A percentile compares a stretch with the other conserved stretches of the same genome.
Conservation (phyloP, 257 asterid genomes). For the Salvia splendens region DNA sequence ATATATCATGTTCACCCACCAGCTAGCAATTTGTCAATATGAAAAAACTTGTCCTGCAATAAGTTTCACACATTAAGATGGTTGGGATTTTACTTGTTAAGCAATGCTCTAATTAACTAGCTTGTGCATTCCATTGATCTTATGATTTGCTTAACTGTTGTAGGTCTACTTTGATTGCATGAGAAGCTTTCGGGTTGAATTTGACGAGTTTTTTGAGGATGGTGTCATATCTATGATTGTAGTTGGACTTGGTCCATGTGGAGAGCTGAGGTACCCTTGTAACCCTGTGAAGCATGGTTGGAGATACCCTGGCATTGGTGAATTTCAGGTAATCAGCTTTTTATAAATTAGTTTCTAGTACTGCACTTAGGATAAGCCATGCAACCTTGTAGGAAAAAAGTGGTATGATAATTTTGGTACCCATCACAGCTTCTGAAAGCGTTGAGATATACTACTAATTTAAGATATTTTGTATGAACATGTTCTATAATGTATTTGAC, state of each 20-base stretch:
- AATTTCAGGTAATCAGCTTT: slow-evolving; percentile 67
- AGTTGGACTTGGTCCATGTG: slow-evolving; percentile 91
- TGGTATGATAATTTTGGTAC: not conserved
- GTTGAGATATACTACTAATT: slow-evolving; percentile 7
- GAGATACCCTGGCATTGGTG: slow-evolving; percentile 92
- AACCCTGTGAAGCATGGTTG: slow-evolving; percentile 89
- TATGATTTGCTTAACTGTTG: slow-evolving; percentile 39
- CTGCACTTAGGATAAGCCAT: not conserved
- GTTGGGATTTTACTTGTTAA: slow-evolving; percentile 6
- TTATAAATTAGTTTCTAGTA: slow-evolving; percentile 7
- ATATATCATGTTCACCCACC: not conserved
- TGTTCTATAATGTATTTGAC: not conserved
- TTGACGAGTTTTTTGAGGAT: slow-evolving; percentile 71
- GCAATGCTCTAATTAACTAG: slow-evolving; percentile 19
- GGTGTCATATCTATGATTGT: slow-evolving; percentile 69
- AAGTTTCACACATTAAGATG: slow-evolving; percentile 11
- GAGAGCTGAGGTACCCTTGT: slow-evolving; percentile 85
- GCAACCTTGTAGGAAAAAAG: not conserved
- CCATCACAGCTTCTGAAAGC: slow-evolving; percentile 22
- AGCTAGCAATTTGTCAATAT: not conserved
- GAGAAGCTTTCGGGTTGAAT: slow-evolving; percentile 92
- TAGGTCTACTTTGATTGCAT: slow-evolving; percentile 90
- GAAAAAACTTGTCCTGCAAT: slow-evolving; percentile 12
- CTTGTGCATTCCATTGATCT: slow-evolving; percentile 24
- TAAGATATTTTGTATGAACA: not conserved